Base-by-base conservation (phyloP, 2,329 filamentous ascomycete species). In the Aspergillus novoparasiticus region DNA sequence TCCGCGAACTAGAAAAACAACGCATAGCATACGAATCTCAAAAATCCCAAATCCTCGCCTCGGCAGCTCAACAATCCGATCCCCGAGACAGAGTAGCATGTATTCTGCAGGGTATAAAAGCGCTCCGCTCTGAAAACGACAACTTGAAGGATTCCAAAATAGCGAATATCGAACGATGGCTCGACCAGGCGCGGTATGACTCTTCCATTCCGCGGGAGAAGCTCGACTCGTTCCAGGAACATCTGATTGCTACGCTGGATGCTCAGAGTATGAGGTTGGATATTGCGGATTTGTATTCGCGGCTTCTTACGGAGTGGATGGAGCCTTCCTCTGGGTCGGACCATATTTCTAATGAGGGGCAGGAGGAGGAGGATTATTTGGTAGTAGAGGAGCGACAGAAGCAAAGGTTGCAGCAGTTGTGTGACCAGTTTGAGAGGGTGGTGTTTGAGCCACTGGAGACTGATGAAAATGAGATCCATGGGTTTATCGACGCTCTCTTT, bases 221-320 rank as follows among this genome's bases (percentile, higher is more conserved):
- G 68, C 59, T 80, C 6, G 62, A 64, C 3, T 66, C 67, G 36
- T 79, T 76, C 53, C 77, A 76, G 59, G 62, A 65, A 5, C 65
- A 74, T 57, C 71, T 80, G 16, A 68, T 70, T 4, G 66, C 68
- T 9, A 74, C 70, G 61, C 67, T 80, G 5, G 74, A 80, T 58
- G 65, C 73, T 4, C 73, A 77, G 51, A 79, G 75, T 60, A 73
- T 74, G n/a, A 77, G 75, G 63, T 68, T 80, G 14, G 65, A 71
- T 14, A 57, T 70, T 1, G 69, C 67, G 8, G 66, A 70, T 61
- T 16, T 71, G 28, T 71, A 79, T 66, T 77, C 77, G 4, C 73
- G 74, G 10, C 69, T 81, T 14, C 60, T 80, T 51, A 79, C 76
- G 26, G 77, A 80, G 60, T 80, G 79, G 79, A 78, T 79, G 66